Percentiles rank a stretch among this genome's conserved stretches.
These are phyloP conservation scores for Pichia kudriavzevii DNA, from an alignment of 1,139 yeast species.

Conservation along the genomic window DNA sequence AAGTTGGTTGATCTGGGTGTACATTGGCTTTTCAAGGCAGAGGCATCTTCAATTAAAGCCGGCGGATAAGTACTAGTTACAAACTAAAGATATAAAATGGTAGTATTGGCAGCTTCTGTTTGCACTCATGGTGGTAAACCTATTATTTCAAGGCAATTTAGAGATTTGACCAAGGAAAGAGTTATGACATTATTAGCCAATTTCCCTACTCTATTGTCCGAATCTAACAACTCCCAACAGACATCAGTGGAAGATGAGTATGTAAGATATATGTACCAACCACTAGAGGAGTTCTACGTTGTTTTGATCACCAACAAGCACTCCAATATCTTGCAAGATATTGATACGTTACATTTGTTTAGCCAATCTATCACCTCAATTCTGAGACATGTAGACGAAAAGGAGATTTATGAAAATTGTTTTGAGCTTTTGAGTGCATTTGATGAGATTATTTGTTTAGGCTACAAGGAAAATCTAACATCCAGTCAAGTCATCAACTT, in stretches of 20 bases:
- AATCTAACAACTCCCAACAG: constrained; percentile 66
- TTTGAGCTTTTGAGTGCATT: constrained; percentile 88
- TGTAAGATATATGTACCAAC: constrained; percentile 92
- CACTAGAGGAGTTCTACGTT: constrained; percentile 88
- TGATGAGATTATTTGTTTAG: constrained; percentile 86
- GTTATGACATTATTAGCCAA: constrained; percentile 81
- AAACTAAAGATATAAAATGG: constrained; percentile 32
- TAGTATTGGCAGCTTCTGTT: constrained; percentile 87
- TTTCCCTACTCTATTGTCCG: constrained; percentile 74
- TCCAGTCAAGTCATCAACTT: constrained; percentile 79
- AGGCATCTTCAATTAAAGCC: no score
- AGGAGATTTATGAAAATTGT: constrained; percentile 75
- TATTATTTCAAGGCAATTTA: constrained; percentile 85
- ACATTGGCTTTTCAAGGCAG: no score
- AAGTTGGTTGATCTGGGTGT: no score
- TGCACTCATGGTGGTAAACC: constrained; percentile 96
- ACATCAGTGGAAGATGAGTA: constrained; percentile 92
- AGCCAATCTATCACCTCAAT: constrained; percentile 73
- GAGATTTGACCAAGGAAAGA: constrained; percentile 76
- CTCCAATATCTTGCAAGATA: constrained; percentile 90
- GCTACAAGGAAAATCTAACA: constrained; percentile 83
- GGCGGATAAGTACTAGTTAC: no score
- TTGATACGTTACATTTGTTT: constrained; percentile 83
- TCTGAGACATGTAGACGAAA: constrained; percentile 69
- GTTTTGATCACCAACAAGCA: constrained; percentile 86